phyloP scores from a whole-genome alignment of 331 rosid species.

The Pyrus hybrid region DNA sequence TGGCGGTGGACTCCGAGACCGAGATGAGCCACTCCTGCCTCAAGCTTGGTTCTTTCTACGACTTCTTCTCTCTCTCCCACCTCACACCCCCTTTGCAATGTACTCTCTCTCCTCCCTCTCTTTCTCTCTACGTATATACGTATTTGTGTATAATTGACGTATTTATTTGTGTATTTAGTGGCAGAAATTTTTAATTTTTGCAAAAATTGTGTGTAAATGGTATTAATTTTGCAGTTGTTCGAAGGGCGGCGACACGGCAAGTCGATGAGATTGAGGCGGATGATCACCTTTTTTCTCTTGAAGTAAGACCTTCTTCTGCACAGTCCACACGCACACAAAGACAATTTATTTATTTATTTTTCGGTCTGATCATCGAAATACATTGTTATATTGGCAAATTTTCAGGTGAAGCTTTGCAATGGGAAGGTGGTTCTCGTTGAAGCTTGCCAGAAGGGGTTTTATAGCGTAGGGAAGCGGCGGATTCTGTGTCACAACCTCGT shows the following conservation, averaged over 20 bases:
- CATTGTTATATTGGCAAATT: neutral
- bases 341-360: neutral
- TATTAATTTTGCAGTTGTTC: conserved; percentile 48
- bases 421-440: conserved; percentile 90
- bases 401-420: conserved; percentile 82
- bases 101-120: conserved; percentile 14
- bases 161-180: neutral
- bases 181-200: neutral
- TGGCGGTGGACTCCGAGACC: conserved; percentile 29
- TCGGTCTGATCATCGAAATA: neutral
- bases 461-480: conserved; percentile 74
- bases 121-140: neutral
- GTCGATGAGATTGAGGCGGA: conserved; percentile 58
- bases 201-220: neutral
- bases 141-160: neutral
- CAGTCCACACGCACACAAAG: neutral
- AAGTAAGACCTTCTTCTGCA: conserved; percentile 35
- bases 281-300: conserved; percentile 76
- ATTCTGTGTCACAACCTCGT: conserved; percentile 76
- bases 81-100: conserved; percentile 88
- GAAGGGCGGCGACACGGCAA: conserved; percentile 45
- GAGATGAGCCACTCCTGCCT: conserved; percentile 74
- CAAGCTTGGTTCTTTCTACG: conserved; percentile 81
- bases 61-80: conserved; percentile 86
- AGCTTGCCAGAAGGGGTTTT: conserved; percentile 86